Evolutionary conservation across 2,329 filamentous ascomycete genomes (phyloP).

Genomic region (Apiospora marii): DNA sequence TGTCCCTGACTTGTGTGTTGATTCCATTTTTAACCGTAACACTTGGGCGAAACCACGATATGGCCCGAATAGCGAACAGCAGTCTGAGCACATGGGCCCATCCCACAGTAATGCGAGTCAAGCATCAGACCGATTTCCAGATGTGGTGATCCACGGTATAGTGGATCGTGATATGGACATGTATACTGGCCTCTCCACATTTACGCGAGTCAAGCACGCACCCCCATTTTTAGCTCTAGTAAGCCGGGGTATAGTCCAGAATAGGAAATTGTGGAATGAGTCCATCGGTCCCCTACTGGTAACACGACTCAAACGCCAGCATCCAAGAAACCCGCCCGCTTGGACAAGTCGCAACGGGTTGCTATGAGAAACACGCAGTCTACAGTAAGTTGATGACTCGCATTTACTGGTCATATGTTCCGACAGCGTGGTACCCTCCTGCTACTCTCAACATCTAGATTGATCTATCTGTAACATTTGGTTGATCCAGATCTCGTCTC

Average conservation of each 20-base stretch:
- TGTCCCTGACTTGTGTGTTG: background rate
- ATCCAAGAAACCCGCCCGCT: background rate
- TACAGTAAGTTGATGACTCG: background rate
- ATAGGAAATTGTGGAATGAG: background rate
- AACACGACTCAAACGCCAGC: background rate
- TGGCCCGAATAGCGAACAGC: background rate
- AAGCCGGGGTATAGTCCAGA: background rate
- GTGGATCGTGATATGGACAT: background rate
- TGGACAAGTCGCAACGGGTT: background rate
- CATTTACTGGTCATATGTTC: background rate
- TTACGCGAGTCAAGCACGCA: background rate
- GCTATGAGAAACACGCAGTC: background rate
- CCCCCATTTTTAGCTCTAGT: background rate
- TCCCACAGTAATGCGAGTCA: background rate
- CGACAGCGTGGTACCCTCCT: too few relatives aligned
- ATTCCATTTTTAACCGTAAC: background rate
- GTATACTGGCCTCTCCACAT: background rate
- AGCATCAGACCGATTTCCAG: background rate
- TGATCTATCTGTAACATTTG: too few relatives aligned
- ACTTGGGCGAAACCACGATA: background rate
- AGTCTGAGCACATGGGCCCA: too few relatives aligned
- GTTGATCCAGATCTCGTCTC: too few relatives aligned
- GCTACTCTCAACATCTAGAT: too few relatives aligned
- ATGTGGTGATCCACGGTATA: background rate
- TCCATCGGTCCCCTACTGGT: background rate